Base-by-base conservation (phyloP, 306 rosid genomes). In the Cercis canadensis region DNA sequence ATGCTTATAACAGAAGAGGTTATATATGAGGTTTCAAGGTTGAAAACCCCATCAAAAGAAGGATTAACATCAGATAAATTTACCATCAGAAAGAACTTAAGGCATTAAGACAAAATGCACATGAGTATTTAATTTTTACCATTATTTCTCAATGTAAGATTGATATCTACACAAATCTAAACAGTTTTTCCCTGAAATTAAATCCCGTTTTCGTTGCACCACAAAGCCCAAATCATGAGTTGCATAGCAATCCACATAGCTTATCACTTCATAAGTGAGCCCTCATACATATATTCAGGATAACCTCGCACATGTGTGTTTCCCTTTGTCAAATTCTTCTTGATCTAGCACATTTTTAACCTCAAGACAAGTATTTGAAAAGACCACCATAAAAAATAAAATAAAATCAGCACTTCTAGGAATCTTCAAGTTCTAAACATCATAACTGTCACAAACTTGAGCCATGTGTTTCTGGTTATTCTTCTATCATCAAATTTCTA, bases 21-120 rank as follows among this genome's bases (percentile, higher is more conserved):
- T 14, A 51, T 18, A 57, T 33, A 47, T 10, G n/a, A 5, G n/a
- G 54, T 56, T 70, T 47, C 14, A 15, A 19, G 41, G 21, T 64
- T 31, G 68, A 57, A 70, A 41, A 41, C 62, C 24, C 9, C 3
- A 51, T 36, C 59, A 41, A 47, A 69, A 44, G 45, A 55, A 65
- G 57, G 50, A 54, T 56, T 8, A 37, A 32, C 19, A 51, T 32
- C 15, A 47, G 31, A 16, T 50, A 33, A 8, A 14, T 57, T 46
- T 37, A 46, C 55, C 16, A 57, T 57, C 55, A 39, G 12, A 46
- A 47, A 29, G 47, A 58, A 67, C 32, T 6, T 29, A 37, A 37
- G 10, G 43, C n/a, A 8, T 12, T 10, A 43, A 37, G 43, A 37
- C 0, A 37, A 37, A 37, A 6, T 37, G 29, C 1, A 24, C 29